Evolutionary conservation across 2,329 filamentous ascomycete genomes (phyloP).

Genomic region (Pseudogymnoascus sp.): DNA sequence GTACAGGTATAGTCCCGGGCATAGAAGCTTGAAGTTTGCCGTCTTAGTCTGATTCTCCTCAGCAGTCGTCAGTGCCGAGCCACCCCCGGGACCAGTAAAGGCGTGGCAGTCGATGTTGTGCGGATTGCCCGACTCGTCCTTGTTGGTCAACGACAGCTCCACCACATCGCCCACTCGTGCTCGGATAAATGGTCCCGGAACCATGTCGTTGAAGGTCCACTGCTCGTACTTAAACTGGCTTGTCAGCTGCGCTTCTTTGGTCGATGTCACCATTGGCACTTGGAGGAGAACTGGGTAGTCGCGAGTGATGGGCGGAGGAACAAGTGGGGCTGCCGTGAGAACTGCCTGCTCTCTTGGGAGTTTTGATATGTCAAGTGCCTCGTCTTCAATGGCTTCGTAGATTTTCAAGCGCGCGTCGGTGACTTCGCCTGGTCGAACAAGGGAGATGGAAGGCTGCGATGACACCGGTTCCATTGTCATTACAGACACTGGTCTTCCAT

Average conservation of each 20-base stretch:
- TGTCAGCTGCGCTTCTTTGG: slow-evolving; percentile 26
- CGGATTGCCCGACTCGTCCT: slow-evolving; percentile 27
- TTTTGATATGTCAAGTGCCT: slow-evolving; percentile 8
- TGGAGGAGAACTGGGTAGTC: slow-evolving; percentile 26
- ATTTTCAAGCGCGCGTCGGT: neutral
- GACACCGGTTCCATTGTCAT: neutral
- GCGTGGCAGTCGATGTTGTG: slow-evolving; percentile 31
- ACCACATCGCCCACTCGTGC: slow-evolving; percentile 29
- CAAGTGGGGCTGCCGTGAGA: slow-evolving; percentile 25
- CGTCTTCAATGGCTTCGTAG: slow-evolving; percentile 4
- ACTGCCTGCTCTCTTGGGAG: slow-evolving; percentile 25
- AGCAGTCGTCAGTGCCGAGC: slow-evolving; percentile 27
- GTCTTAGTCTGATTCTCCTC: slow-evolving; percentile 28
- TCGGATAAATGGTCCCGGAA: slow-evolving; percentile 30
- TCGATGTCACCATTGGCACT: slow-evolving; percentile 24
- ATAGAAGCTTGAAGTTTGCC: slow-evolving; percentile 25
- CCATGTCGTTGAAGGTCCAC: slow-evolving; percentile 29
- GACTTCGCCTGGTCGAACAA: neutral
- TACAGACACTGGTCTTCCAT: neutral
- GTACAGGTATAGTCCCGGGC: slow-evolving; percentile 28
- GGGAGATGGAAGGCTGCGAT: neutral
- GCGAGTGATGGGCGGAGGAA: slow-evolving; percentile 27
- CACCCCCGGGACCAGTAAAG: slow-evolving; percentile 29
- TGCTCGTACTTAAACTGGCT: slow-evolving; percentile 29
- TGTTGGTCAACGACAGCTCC: slow-evolving; percentile 28